Evolutionary conservation across 2,329 filamentous ascomycete genomes (phyloP), one percentile per base, ranked within the genome.

Genomic region (Metarhizium sp.): DNA sequence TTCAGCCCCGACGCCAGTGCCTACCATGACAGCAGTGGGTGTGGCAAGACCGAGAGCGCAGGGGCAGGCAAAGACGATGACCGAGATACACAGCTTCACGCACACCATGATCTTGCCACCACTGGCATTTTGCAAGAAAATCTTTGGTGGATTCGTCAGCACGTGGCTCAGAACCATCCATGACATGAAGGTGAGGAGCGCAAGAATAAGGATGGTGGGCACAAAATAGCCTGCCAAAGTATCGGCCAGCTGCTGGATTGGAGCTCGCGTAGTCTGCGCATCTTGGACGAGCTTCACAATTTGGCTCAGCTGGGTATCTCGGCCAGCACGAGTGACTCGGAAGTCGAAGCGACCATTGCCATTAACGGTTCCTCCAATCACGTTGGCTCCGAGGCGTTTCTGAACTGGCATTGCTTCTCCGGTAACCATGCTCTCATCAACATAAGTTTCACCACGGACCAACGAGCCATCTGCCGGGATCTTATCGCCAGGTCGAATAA

Each of bases 241-340:
- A 71, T 99, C 94, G 4, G 92, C 94, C 66, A 97, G 82, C 48
- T 90, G 84, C 70, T 99, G 94, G 57, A 99, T 99, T 0, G 94
- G 94, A 7, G 94, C 94, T 43, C 94, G 84, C 53, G 85, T 92
- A 2, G 92, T 97, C 70, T 99, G 94, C 3, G 94, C 94, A 68
- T 96, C 90, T 71, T 99, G 94, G 0, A 99, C 94, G n/a, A 97
- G 81, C 70, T 92, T 94, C 59, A 99, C 94, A 61, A 99, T 99
- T 71, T 97, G 94, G 71, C 91, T 96, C 55, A 99, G 85, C 69
- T 97, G 92, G 1, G 94, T 99, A 66, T 99, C 92, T 59, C 92
- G 87, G 51, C 94, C 94, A 40, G 92, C 92, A 62, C 92, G 84
- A 3, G 89, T 95, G 57, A 99, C 94, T 47, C 88, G 85, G 71